Percentiles rank a stretch among this genome's conserved stretches.
Conservation (phyloP, 768 basidiomycete species). For the Psilocybe cyanescens region DNA sequence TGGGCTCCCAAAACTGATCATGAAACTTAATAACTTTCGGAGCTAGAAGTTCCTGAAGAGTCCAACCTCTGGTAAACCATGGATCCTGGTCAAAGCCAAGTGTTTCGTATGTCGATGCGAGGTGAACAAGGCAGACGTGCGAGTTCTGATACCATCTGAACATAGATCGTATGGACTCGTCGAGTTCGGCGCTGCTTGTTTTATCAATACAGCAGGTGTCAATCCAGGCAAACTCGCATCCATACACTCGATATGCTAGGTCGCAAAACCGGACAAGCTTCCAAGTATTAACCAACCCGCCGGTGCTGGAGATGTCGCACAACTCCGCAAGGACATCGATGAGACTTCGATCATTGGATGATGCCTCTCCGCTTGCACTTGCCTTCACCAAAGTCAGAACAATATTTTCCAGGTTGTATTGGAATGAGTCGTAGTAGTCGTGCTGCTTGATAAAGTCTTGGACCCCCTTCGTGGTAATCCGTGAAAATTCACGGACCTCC, state of each 20-base stretch:
- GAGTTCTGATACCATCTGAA: constrained; percentile 14
- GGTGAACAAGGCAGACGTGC: constrained; percentile 3
- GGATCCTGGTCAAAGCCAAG: background rate
- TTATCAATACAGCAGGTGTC: constrained; percentile 18
- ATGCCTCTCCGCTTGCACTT: no score
- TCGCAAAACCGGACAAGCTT: no score
- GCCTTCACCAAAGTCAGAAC: no score
- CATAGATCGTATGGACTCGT: constrained; percentile 18
- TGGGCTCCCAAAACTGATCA: background rate
- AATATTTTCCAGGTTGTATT: no score
- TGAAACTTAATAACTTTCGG: constrained; percentile 8
- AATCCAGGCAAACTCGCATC: constrained; percentile 10
- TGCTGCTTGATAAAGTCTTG: no score
- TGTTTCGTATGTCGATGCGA: background rate
- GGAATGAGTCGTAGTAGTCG: no score
- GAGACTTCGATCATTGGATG: no score
- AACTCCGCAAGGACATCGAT: no score
- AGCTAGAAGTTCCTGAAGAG: constrained; percentile 16
- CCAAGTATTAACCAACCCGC: no score
- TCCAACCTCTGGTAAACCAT: constrained; percentile 18
- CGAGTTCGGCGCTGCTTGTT: constrained; percentile 13
- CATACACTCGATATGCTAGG: background rate
- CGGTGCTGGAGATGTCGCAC: no score
- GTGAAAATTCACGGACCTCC: no score
- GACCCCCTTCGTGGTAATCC: no score